These are phyloP conservation scores for Diutina ranongensis DNA, from an alignment of 1,139 yeast genomes.

Conservation along the genomic window DNA sequence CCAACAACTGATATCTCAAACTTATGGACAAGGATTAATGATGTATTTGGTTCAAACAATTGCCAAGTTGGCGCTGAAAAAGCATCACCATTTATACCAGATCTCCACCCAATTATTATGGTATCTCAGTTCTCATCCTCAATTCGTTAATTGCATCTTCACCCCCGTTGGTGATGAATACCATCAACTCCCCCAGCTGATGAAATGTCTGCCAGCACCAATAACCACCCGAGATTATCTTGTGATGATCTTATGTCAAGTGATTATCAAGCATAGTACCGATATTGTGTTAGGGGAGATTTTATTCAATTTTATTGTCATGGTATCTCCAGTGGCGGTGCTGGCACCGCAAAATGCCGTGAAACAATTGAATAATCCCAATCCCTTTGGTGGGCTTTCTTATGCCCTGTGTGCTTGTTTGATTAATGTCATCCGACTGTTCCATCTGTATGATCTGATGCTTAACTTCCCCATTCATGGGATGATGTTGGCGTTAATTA, in stretches of 20 bases:
- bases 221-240: slow-evolving; percentile 53
- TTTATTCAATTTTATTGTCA: slow-evolving; percentile 48
- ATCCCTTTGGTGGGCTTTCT: slow-evolving; percentile 39
- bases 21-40: slow-evolving; percentile 42
- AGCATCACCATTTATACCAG: slow-evolving; percentile 12
- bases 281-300: slow-evolving; percentile 40
- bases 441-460: slow-evolving; percentile 32
- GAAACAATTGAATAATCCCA: slow-evolving; percentile 20
- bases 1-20: slow-evolving; percentile 34
- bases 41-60: slow-evolving; percentile 48
- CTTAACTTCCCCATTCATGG: slow-evolving; percentile 36
- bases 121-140: slow-evolving; percentile 44
- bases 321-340: slow-evolving; percentile 15
- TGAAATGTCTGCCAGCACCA: slow-evolving; percentile 27
- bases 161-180: slow-evolving; percentile 26
- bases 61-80: slow-evolving; percentile 18
- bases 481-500: slow-evolving; percentile 45
- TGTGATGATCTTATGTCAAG: slow-evolving; percentile 31
- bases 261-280: background rate
- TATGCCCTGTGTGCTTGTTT: slow-evolving; percentile 49
- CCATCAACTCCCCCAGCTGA: slow-evolving; percentile 37
- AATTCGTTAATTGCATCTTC: slow-evolving; percentile 18
- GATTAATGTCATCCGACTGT: slow-evolving; percentile 37
- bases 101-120: slow-evolving; percentile 50
- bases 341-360: slow-evolving; percentile 16